Evolutionary conservation across 768 basidiomycete genomes (phyloP).

Genomic region (Solioccasus polychromus): DNA sequence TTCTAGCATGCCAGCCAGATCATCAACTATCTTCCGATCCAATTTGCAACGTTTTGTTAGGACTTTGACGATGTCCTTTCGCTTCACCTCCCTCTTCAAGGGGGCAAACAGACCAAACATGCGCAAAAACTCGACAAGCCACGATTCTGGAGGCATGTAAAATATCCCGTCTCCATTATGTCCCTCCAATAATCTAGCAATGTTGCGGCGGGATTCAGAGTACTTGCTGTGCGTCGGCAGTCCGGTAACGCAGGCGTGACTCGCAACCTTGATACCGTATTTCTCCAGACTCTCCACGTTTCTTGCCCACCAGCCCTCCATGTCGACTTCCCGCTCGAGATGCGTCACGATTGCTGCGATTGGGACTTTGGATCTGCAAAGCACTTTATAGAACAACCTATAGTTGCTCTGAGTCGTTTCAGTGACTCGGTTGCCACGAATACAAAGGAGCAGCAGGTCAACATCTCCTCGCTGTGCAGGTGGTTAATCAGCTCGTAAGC

Average conservation of each 20-base stretch:
- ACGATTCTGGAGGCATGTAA: constrained; percentile 25
- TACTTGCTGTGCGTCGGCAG: constrained; percentile 30
- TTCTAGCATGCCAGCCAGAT: constrained; percentile 21
- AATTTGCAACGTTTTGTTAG: constrained; percentile 31
- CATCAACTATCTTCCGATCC: constrained; percentile 15
- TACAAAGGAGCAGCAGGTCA: constrained; percentile 40
- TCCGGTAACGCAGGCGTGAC: constrained; percentile 37
- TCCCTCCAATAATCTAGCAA: constrained; percentile 14
- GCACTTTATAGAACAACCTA: constrained; percentile 38
- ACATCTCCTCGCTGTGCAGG: constrained; percentile 34
- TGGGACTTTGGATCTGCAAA: constrained; percentile 36
- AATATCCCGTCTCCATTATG: constrained; percentile 17
- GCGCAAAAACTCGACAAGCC: constrained; percentile 25
- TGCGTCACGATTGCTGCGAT: constrained; percentile 37
- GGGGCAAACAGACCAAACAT: constrained; percentile 22
- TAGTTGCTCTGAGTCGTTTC: constrained; percentile 39
- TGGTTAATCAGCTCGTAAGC: constrained; percentile 33
- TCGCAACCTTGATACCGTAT: constrained; percentile 26
- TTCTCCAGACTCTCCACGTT: constrained; percentile 22
- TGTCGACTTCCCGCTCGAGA: constrained; percentile 34
- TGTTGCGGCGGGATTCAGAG: constrained; percentile 17
- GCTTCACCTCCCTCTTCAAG: constrained; percentile 20
- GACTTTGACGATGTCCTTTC: constrained; percentile 23
- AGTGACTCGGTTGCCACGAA: constrained; percentile 41
- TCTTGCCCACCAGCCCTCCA: constrained; percentile 36